Base-by-base conservation (phyloP, 345 rosid genomes). In the Arabidopsis thaliana region DNA sequence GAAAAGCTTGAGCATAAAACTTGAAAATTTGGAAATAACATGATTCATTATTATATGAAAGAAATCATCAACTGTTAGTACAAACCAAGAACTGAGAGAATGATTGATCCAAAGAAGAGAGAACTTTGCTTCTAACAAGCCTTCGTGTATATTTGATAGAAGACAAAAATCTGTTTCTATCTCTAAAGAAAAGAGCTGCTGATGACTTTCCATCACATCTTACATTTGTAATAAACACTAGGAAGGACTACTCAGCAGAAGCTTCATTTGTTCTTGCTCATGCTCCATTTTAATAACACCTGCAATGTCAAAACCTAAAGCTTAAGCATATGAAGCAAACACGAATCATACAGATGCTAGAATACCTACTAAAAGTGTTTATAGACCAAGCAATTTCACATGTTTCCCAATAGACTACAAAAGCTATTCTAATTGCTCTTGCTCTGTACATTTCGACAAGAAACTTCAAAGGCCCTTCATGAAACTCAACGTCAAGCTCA, bases 71-170 rank as follows among this genome's bases (percentile, higher is more conserved):
- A 44, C 49, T 25, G 52, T 63, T 46, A 46, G 45, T 77, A 70
- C 80, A 76, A 71, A 77, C 58, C 61, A 76, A 25, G 37, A 76
- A 51, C 53, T 32, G 25, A 34, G 58, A 45, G 36, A 69, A 62
- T 13, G 49, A 69, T 53, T 55, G 51, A 63, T 56, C 11, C 59
- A 63, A 69, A 55, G 41, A 30, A 28, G 20, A 57, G 67, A 71
- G 16, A 65, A 33, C 6, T 40, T 58, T 48, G 72, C 51, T 63
- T n/a, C 75, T 53, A 59, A 53, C 30, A 69, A 69, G 70, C 70
- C 71, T 53, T 52, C 4, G 10, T 45, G 59, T 44, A 61, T 45
- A 69, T 24, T 33, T 6, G 13, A 57, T 3, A 13, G 0, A 69
- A 45, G 59, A 41, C 76, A 56, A 70, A 36, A 63, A 46, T 45